Evolutionary conservation across 192 early-diverging fungal genomes (phyloP).

Genomic region (Kappamyces sp.): DNA sequence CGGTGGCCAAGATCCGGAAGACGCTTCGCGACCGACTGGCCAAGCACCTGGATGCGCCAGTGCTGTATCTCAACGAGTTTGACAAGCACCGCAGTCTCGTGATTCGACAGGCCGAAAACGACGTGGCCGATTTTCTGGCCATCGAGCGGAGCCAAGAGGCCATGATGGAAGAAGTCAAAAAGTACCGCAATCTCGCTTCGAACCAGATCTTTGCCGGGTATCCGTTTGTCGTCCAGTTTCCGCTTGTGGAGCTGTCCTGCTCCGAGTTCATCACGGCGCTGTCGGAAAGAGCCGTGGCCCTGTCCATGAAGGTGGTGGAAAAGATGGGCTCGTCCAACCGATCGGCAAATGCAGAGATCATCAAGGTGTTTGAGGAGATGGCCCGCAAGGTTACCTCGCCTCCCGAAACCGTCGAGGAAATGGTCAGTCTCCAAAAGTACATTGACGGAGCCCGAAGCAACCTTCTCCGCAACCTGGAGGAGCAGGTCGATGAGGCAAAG

Average conservation of each 20-base stretch:
- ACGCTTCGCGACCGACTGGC: constrained; percentile 25
- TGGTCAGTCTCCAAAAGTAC: constrained; percentile 54
- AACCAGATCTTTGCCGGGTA: constrained; percentile 44
- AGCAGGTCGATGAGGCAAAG: constrained; percentile 52
- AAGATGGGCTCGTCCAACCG: constrained; percentile 36
- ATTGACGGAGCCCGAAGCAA: constrained; percentile 38
- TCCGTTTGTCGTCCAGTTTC: constrained; percentile 48
- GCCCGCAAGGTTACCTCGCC: constrained; percentile 32
- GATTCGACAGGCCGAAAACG: constrained; percentile 24
- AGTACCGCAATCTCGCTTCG: constrained; percentile 31
- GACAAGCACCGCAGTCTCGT: constrained; percentile 47
- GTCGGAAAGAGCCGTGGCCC: constrained; percentile 37
- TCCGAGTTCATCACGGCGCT: constrained; percentile 45
- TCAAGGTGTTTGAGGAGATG: constrained; percentile 42
- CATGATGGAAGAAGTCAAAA: constrained; percentile 46
- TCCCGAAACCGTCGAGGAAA: constrained; percentile 53
- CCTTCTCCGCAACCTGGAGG: constrained; percentile 42
- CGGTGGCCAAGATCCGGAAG: constrained; percentile 36
- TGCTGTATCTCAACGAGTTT: constrained; percentile 41
- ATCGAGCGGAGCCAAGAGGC: constrained; percentile 37
- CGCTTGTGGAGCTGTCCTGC: constrained; percentile 48
- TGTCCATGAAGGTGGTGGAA: constrained; percentile 44
- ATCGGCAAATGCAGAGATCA: constrained; percentile 26
- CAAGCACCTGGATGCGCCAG: constrained; percentile 36
- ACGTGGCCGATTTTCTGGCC: constrained; percentile 45